Conservation (phyloP, 805 yeast genomes). For the Wickerhamomyces mucosus region DNA sequence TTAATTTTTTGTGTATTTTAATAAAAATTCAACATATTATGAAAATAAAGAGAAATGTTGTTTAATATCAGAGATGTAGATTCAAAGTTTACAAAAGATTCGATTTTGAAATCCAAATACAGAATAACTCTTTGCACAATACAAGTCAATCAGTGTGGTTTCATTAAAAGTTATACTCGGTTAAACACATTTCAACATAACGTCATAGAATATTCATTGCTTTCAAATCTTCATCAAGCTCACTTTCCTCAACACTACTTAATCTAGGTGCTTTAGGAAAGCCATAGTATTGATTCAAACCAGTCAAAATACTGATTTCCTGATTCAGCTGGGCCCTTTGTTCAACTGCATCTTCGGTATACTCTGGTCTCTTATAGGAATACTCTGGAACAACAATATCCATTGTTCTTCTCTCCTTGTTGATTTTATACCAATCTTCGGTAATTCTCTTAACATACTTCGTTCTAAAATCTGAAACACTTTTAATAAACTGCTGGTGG, state of each 20-base stretch:
- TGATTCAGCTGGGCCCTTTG: slow-evolving; percentile 58
- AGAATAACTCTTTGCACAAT: too few relatives aligned
- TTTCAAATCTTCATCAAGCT: slow-evolving; percentile 60
- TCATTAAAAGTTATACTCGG: slow-evolving; percentile 1
- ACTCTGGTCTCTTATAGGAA: slow-evolving; percentile 30
- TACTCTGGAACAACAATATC: slow-evolving; percentile 49
- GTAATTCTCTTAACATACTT: slow-evolving; percentile 66
- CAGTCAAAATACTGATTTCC: slow-evolving; percentile 63
- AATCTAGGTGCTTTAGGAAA: slow-evolving; percentile 79
- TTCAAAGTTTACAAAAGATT: too few relatives aligned
- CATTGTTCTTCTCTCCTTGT: slow-evolving; percentile 76
- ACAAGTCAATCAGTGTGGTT: too few relatives aligned
- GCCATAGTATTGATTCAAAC: slow-evolving; percentile 57
- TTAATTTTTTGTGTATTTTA: slow-evolving; percentile 5
- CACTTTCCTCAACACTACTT: slow-evolving; percentile 56
- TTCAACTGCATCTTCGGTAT: slow-evolving; percentile 42
- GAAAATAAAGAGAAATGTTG: not conserved
- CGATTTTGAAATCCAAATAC: too few relatives aligned
- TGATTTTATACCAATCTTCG: slow-evolving; percentile 83
- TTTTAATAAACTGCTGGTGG: slow-evolving; percentile 75
- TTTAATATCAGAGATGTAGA: too few relatives aligned
- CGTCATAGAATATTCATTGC: slow-evolving; percentile 32
- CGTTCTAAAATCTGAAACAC: slow-evolving; percentile 55
- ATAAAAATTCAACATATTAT: not conserved
- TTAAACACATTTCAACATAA: not conserved